Evolutionary conservation across 1,284 basidiomycete species (phyloP).

Genomic region (Abortiporus biennis): DNA sequence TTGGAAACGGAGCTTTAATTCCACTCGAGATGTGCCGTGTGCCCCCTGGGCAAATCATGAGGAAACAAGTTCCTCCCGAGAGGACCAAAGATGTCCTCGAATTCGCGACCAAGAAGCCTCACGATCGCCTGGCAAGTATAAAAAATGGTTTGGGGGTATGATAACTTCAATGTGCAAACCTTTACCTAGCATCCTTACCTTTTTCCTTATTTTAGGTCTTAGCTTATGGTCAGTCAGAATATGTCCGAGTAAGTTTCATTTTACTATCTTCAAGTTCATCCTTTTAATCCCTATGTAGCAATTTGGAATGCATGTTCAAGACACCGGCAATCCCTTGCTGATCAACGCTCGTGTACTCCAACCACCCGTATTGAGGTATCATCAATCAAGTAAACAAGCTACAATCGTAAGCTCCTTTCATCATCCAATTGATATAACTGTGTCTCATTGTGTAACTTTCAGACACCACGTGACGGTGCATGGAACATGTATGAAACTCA

Average conservation of each 20-base stretch:
- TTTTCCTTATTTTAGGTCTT: slow-evolving; percentile 50
- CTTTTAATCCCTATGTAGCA: slow-evolving; percentile 20
- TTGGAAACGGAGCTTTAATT: slow-evolving; percentile 59
- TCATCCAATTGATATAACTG: neutral
- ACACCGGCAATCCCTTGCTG: slow-evolving; percentile 38
- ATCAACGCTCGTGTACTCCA: slow-evolving; percentile 55
- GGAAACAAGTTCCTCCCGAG: slow-evolving; percentile 65
- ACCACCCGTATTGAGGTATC: slow-evolving; percentile 60
- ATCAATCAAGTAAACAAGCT: slow-evolving; percentile 38
- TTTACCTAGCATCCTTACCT: too few relatives aligned
- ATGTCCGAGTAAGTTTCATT: slow-evolving; percentile 37
- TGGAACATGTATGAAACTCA: slow-evolving; percentile 61
- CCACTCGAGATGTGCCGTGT: slow-evolving; percentile 66
- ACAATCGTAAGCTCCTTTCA: slow-evolving; percentile 40
- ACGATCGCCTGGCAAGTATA: slow-evolving; percentile 57
- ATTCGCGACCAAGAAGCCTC: slow-evolving; percentile 65
- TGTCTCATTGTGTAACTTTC: slow-evolving; percentile 2
- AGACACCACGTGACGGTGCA: slow-evolving; percentile 56
- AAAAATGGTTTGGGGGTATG: slow-evolving; percentile 45
- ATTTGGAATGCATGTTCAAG: slow-evolving; percentile 58
- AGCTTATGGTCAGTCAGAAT: slow-evolving; percentile 66
- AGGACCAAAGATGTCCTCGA: slow-evolving; percentile 59
- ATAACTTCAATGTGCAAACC: too few relatives aligned
- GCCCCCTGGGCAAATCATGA: slow-evolving; percentile 65
- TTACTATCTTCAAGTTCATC: slow-evolving; percentile 4